Evolutionary conservation across 2,329 filamentous ascomycete genomes (phyloP).

Genomic region (Coleophoma crateriformis): DNA sequence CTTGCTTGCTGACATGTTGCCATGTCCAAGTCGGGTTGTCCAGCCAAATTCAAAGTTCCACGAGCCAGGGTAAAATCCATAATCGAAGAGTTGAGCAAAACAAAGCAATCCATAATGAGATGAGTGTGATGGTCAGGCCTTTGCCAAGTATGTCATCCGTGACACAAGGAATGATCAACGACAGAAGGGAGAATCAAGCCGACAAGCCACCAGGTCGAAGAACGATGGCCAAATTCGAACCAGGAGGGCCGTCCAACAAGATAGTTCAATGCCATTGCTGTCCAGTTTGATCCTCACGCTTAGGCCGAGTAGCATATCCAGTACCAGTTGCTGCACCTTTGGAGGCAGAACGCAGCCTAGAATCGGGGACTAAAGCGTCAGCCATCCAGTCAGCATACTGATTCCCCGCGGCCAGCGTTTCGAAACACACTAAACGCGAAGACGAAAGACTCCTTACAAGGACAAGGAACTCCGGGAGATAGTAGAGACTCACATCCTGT

Average conservation of each 20-base stretch:
- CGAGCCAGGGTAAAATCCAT: constrained; percentile 26
- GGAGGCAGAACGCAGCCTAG: constrained; percentile 80
- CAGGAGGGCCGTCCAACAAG: constrained; percentile 19
- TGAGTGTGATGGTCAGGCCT: constrained; percentile 21
- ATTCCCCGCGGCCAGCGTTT: constrained; percentile 69
- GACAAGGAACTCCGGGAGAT: constrained; percentile 55
- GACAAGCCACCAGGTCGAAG: constrained; percentile 21
- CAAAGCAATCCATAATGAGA: constrained; percentile 25
- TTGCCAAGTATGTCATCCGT: constrained; percentile 14
- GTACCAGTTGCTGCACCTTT: constrained; percentile 54
- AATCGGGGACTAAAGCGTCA: constrained; percentile 79
- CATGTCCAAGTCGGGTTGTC: constrained; percentile 6
- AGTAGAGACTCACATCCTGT: constrained; percentile 88
- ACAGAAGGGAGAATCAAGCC: constrained; percentile 19
- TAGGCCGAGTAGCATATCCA: constrained; percentile 41
- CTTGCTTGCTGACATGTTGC: constrained; percentile 17
- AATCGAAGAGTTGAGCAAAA: constrained; percentile 23
- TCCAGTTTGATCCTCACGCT: constrained; percentile 40
- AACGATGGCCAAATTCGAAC: constrained; percentile 19
- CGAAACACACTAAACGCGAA: constrained; percentile 77
- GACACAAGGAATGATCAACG: constrained; percentile 19
- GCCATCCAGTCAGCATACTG: constrained; percentile 69
- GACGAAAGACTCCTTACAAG: constrained; percentile 85
- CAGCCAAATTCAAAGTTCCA: constrained; percentile 21
- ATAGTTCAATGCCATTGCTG: constrained; percentile 27